Evolutionary conservation across 352 stramenopile species (phyloP), one percentile per base, ranked within the genome.

Genomic region (Globisporangium viniferum): DNA sequence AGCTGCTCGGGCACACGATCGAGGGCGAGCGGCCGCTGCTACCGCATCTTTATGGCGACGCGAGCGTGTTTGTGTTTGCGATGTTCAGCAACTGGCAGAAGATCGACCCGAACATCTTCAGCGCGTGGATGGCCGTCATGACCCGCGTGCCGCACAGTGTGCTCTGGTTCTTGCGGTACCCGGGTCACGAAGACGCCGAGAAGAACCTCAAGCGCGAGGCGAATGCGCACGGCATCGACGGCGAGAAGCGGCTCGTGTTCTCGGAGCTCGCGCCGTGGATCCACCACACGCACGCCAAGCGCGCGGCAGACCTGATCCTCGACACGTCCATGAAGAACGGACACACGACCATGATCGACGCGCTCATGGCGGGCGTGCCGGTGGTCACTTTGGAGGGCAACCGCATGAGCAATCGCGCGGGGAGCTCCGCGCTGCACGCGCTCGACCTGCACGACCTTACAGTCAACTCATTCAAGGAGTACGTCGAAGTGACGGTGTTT

Each of bases 71-170:
- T 35, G 76, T 92, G 0, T 94, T 96, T 56, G 87, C 86, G 18
- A 91, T 84, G 15, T 93, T 96, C 67, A 94, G 86, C 74, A 94
- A 95, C 67, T 94, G 84, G 80, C 87, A 94, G 72, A 97, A 97
- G 76, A 92, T 97, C 69, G 84, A 95, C 49, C 83, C 88, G 1
- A 68, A 51, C 20, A 64, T 93, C 31, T 95, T 94, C 68, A 70
- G 68, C 18, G 81, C 80, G 18, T 97, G 88, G 88, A 94, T 93
- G 86, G 72, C 84, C 36, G 90, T 95, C 51, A 55, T 97, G 24
- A 60, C 67, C 5, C 83, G 84, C 36, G 80, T 94, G n/a, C 85
- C 88, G 0, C 70, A 62, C 2, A 85, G 82, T 5, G 77, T 92
- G n/a, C 79, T 97, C 67, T 89, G 85, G 76, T 94, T 95, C 46